Base-by-base conservation (phyloP, 1,284 basidiomycete species). In the Termitomyces sp. region DNA sequence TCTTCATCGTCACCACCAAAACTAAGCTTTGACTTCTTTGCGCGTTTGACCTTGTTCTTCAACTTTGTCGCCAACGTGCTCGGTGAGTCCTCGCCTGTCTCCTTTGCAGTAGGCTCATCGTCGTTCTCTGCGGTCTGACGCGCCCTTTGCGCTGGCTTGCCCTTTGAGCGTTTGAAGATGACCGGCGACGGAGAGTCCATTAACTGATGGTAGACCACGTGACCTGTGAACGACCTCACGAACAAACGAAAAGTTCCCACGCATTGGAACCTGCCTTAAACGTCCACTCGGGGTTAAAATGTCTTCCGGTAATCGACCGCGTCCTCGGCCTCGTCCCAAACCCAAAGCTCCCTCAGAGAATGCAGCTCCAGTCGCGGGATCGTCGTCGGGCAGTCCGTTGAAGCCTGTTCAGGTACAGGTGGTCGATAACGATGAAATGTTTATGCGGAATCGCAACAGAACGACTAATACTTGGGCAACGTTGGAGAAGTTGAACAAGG, bases 1-100 rank as follows among this genome's bases (percentile, higher is more conserved):
- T 89, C 88, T 56, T 91, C 88, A 46, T 90, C 88, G 28, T 83
- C 85, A 10, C 72, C 86, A 5, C 90, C 92, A 71, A 95, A 95
- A 66, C 91, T 94, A 52, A 95, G 72, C 48, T 78, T 74, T 3
- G 84, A 77, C 62, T 83, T 85, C 18, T 83, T 84, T 5, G 75
- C 65, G 56, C 81, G 83, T 63, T 82, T 84, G 48, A 72, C 69
- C 65, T 86, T 84, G 60, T 77, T 83, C 74, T 84, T 91, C 53
- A 88, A 63, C 65, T 84, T 88, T 5, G 80, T 68, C 1, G 78
- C 82, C 44, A 87, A 65, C 0, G 75, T 75, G 53, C 74, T 81
- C 3, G 84, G 83, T 0, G 84, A 77, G 0, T 79, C 74, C 38
- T 62, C 57, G 40, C 48, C 52, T 42, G 61, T 53, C n/a, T 49